Evolutionary conservation across 1,139 yeast genomes (phyloP).

Genomic region (Diutina pseudorugosa): DNA sequence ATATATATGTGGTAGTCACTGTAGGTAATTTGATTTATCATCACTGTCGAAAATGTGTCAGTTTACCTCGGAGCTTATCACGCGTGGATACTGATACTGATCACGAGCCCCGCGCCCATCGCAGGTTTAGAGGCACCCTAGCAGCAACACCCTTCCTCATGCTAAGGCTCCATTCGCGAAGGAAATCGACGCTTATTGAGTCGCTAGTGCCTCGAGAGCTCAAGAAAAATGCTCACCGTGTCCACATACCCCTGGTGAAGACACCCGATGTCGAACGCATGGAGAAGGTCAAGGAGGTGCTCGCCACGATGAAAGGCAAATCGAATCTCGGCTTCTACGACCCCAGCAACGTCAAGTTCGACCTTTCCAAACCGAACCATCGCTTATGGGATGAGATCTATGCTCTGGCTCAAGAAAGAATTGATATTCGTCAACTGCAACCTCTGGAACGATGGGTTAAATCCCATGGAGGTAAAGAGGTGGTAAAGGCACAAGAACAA

Average conservation of each 20-base stretch:
- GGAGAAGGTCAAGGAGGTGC: neutral
- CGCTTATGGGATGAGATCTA: conserved; percentile 10
- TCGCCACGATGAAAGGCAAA: neutral
- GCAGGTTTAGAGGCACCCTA: neutral
- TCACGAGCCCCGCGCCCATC: neutral
- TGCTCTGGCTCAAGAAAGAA: conserved; percentile 10
- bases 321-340: conserved; percentile 6
- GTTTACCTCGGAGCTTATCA: too few relatives aligned
- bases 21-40: too few relatives aligned
- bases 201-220: neutral
- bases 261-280: neutral
- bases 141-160: neutral
- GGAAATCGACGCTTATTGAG: neutral
- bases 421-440: conserved; percentile 10
- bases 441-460: conserved; percentile 16
- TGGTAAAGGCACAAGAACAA: neutral
- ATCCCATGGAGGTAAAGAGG: neutral
- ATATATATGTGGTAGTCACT: too few relatives aligned
- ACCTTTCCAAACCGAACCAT: conserved; percentile 7
- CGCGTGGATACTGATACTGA: too few relatives aligned
- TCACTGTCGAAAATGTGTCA: too few relatives aligned
- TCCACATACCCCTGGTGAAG: neutral
- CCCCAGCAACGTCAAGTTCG: conserved; percentile 8
- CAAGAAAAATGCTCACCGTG: neutral
- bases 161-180: neutral